These are phyloP conservation scores for Fusarium sublunatum DNA, from an alignment of 2,329 filamentous ascomycete species.

Conservation along the genomic window DNA sequence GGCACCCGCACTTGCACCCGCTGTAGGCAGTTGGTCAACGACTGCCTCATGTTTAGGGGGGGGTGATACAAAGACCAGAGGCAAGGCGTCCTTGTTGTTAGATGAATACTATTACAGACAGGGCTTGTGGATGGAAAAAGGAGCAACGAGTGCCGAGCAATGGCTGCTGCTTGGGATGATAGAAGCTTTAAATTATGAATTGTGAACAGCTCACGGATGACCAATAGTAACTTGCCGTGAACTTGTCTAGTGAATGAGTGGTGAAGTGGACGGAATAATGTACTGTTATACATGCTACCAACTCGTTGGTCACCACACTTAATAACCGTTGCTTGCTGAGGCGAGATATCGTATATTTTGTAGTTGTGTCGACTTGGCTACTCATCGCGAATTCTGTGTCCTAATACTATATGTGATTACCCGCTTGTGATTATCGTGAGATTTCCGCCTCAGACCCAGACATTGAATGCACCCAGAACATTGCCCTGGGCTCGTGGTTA, in stretches of 20 bases:
- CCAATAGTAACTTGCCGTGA: not conserved
- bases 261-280: too few relatives aligned
- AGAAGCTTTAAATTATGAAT: conserved; percentile 43
- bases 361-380: not conserved
- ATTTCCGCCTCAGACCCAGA: conserved; percentile 1
- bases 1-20: conserved; percentile 8
- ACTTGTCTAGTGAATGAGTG: not conserved
- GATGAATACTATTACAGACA: conserved; percentile 38
- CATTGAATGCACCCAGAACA: conserved; percentile 15
- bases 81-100: conserved; percentile 33
- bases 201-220: conserved; percentile 25
- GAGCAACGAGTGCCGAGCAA: conserved; percentile 28
- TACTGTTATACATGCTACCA: too few relatives aligned
- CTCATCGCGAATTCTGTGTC: too few relatives aligned
- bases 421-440: not conserved
- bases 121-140: conserved; percentile 31
- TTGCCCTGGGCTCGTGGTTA: conserved; percentile 29
- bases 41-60: conserved; percentile 4
- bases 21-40: conserved; percentile 6
- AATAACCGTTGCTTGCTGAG: too few relatives aligned
- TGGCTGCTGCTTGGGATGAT: conserved; percentile 35
- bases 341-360: too few relatives aligned
- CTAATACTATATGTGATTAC: too few relatives aligned
- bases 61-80: conserved; percentile 19
- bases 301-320: too few relatives aligned